These are phyloP conservation scores for Trypanosoma melophagium DNA, from an alignment of 208 protist genomes.

Conservation along the genomic window DNA sequence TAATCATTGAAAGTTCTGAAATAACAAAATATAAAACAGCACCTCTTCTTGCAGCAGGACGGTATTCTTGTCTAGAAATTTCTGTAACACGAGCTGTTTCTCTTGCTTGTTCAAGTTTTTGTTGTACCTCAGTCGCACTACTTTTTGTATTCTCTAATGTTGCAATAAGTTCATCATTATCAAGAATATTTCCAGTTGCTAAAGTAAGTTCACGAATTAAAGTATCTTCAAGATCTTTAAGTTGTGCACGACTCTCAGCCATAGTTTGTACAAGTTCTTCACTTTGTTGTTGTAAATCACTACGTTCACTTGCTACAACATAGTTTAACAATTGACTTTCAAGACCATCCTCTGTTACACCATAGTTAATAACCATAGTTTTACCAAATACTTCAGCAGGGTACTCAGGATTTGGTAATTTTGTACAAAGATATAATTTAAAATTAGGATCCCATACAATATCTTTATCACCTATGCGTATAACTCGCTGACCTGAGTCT, in stretches of 20 bases:
- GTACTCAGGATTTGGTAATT: conserved; percentile 98
- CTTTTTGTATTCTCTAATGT: conserved; percentile 98
- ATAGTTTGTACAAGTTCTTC: conserved; percentile 96
- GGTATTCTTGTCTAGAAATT: conserved; percentile 94
- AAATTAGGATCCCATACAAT: conserved; percentile 98
- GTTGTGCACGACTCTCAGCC: conserved; percentile 94
- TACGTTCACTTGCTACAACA: conserved; percentile 96
- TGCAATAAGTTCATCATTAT: conserved; percentile 98
- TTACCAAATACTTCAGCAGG: conserved; percentile 97
- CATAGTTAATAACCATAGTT: conserved; percentile 98
- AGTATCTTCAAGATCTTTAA: conserved; percentile 98
- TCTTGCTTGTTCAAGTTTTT: conserved; percentile 95
- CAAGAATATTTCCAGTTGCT: conserved; percentile 97
- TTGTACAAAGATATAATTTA: conserved; percentile 97
- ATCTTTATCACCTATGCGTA: conserved; percentile 96
- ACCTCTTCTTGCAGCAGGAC: conserved; percentile 95
- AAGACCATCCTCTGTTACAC: conserved; percentile 97
- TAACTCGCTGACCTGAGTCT: conserved; percentile 81
- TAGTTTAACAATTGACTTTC: conserved; percentile 98
- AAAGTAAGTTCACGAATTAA: conserved; percentile 97
- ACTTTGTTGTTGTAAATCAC: conserved; percentile 95
- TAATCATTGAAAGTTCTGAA: conserved; percentile 93
- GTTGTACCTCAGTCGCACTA: conserved; percentile 95
- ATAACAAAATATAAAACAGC: conserved; percentile 98
- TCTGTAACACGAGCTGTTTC: conserved; percentile 96